Evolutionary conservation across 2,329 filamentous ascomycete genomes (phyloP).

Genomic region (Penicillium sp.): DNA sequence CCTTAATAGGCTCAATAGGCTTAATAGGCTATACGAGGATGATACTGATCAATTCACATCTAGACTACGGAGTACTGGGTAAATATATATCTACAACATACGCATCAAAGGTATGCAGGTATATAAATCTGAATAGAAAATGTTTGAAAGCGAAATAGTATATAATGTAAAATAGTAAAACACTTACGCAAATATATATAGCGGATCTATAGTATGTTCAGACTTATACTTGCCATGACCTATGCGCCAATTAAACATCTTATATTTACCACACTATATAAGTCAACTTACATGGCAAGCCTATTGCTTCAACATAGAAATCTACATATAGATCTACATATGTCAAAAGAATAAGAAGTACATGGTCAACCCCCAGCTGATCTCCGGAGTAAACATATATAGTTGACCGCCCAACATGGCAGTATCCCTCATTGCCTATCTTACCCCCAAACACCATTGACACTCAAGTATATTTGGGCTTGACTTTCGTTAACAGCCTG

Average conservation of each 20-base stretch:
- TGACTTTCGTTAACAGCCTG: background rate
- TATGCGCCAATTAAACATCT: background rate
- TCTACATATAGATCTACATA: background rate
- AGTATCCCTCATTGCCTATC: slow-evolving; percentile 2
- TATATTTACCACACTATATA: background rate
- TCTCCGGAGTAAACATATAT: background rate
- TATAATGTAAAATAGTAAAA: background rate
- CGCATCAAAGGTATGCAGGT: too few relatives aligned
- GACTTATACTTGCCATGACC: background rate
- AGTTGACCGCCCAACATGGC: slow-evolving; percentile 7
- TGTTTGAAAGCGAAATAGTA: too few relatives aligned
- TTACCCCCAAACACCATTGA: slow-evolving; percentile 1
- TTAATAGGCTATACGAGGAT: background rate
- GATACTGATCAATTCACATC: background rate
- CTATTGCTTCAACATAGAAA: too few relatives aligned
- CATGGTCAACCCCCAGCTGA: background rate
- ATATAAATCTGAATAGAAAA: background rate
- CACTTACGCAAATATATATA: background rate
- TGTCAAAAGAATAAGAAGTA: background rate
- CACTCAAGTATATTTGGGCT: background rate
- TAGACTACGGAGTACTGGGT: background rate
- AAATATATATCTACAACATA: background rate
- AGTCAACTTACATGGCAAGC: background rate
- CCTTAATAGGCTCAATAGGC: background rate
- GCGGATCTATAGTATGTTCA: background rate